These are phyloP conservation scores for Globisporangium takayamanum DNA, from an alignment of 352 stramenopile species.

Conservation along the genomic window DNA sequence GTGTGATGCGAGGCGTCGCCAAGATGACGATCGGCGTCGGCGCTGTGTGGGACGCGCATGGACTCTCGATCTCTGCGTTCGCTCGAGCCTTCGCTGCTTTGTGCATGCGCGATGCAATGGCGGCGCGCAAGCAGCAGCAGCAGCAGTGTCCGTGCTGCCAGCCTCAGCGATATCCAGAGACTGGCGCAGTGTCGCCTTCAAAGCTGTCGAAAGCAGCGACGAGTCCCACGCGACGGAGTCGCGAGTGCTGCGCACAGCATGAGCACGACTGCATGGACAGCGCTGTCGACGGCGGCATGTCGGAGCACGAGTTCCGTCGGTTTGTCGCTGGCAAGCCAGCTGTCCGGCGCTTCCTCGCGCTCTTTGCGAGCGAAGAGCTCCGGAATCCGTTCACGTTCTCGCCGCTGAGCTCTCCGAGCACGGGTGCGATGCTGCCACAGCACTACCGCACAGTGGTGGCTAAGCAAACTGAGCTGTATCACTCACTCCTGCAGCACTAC, in stretches of 20 bases:
- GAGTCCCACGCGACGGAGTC: neutral
- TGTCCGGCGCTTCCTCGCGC: constrained; percentile 37
- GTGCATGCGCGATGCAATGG: constrained; percentile 11
- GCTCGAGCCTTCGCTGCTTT: constrained; percentile 18
- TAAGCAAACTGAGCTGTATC: constrained; percentile 36
- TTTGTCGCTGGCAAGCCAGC: constrained; percentile 30
- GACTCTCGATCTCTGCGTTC: constrained; percentile 13
- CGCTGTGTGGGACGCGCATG: constrained; percentile 30
- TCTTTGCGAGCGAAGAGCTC: constrained; percentile 55
- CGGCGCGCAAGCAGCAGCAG: neutral
- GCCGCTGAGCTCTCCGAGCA: constrained; percentile 9
- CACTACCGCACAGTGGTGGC: constrained; percentile 11
- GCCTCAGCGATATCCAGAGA: neutral
- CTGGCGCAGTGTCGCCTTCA: neutral
- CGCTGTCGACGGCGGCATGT: constrained; percentile 7
- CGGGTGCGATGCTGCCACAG: constrained; percentile 9
- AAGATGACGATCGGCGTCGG: constrained; percentile 44
- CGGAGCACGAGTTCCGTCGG: constrained; percentile 21
- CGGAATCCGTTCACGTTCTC: constrained; percentile 59
- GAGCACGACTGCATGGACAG: neutral
- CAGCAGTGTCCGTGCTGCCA: neutral
- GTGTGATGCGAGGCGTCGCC: constrained; percentile 42
- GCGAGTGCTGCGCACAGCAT: no score
- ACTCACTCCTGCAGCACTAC: constrained; percentile 32
- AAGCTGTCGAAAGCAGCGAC: neutral